These are phyloP conservation scores for Amanita molliuscula DNA, from an alignment of 768 basidiomycete species.

Conservation along the genomic window DNA sequence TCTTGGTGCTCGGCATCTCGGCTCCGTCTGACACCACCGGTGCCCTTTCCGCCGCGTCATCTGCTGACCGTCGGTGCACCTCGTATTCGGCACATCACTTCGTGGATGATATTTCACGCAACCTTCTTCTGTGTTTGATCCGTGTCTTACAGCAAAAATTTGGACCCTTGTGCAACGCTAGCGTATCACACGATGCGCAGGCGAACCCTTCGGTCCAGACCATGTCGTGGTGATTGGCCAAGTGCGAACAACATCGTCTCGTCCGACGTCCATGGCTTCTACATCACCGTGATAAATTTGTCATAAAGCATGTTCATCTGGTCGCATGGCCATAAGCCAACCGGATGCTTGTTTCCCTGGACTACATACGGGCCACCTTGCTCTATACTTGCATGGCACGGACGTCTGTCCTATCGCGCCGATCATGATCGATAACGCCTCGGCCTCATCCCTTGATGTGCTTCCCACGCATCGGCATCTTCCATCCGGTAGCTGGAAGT, in stretches of 20 bases:
- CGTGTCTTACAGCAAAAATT: background rate
- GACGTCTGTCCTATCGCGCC: background rate
- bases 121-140: background rate
- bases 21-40: too few relatives aligned
- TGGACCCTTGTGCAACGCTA: background rate
- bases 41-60: too few relatives aligned
- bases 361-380: too few relatives aligned
- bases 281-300: background rate
- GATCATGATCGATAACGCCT: constrained; percentile 1
- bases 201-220: background rate
- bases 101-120: too few relatives aligned
- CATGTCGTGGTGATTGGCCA: background rate
- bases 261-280: background rate
- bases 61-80: too few relatives aligned
- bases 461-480: background rate
- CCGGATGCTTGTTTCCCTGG: background rate
- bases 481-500: background rate
- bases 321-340: too few relatives aligned
- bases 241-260: background rate
- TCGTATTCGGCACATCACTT: too few relatives aligned
- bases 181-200: background rate
- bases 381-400: background rate
- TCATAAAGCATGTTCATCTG: too few relatives aligned
- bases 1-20: background rate
- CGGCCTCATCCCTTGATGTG: background rate